Conservation (phyloP, 2,329 filamentous ascomycete species). For the Penicillium sp. region DNA sequence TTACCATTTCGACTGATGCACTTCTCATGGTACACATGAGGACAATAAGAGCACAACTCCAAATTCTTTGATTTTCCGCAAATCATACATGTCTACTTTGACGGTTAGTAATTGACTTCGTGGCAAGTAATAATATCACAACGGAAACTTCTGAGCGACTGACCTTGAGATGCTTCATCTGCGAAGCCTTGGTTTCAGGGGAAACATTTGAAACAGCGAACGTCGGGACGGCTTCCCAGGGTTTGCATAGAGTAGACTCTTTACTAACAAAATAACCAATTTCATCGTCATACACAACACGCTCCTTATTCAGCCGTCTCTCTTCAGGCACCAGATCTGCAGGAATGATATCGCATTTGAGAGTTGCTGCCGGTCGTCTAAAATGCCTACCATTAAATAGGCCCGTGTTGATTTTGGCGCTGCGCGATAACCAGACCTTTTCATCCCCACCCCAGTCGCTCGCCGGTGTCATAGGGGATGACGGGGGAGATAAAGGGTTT, state of each 20-base stretch:
- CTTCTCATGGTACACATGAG: slow-evolving; percentile 50
- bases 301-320: slow-evolving; percentile 54
- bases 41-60: slow-evolving; percentile 39
- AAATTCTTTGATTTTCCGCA: slow-evolving; percentile 6
- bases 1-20: slow-evolving; percentile 38
- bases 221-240: slow-evolving; percentile 52
- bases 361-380: slow-evolving; percentile 20
- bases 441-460: slow-evolving; percentile 43
- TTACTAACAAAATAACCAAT: slow-evolving; percentile 55
- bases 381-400: slow-evolving; percentile 55
- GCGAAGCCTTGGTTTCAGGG: slow-evolving; percentile 34
- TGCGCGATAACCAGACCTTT: slow-evolving; percentile 52
- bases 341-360: slow-evolving; percentile 29
- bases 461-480: background rate
- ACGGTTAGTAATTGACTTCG: background rate
- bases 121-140: background rate
- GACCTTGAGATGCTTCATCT: slow-evolving; percentile 46
- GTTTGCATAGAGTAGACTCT: slow-evolving; percentile 49
- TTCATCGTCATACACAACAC: slow-evolving; percentile 49
- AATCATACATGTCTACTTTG: slow-evolving; percentile 17
- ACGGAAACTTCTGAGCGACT: background rate
- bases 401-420: slow-evolving; percentile 55
- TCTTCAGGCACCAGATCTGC: slow-evolving; percentile 42
- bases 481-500: background rate
- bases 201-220: background rate